Evolutionary conservation across 495 filamentous ascomycete genomes (phyloP).

Genomic region (Ramalina peruviana): DNA sequence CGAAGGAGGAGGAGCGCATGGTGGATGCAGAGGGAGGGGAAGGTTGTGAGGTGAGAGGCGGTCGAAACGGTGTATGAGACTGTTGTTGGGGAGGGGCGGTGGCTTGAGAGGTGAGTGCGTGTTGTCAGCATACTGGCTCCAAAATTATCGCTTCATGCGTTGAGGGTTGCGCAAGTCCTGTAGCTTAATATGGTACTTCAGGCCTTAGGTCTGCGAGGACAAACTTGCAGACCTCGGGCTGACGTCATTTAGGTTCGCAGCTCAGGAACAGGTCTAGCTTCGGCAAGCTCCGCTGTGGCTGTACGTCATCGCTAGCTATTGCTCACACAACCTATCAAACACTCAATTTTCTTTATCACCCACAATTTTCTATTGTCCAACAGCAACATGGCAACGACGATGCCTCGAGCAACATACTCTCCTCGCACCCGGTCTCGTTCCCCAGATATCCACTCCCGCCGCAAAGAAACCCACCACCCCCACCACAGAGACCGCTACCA

Average conservation of each 20-base stretch:
- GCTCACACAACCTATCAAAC: background rate
- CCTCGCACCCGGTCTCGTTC: conserved; percentile 4
- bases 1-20: conserved; percentile 36
- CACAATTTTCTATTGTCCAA: too few relatives aligned
- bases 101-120: conserved; percentile 42
- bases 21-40: conserved; percentile 41
- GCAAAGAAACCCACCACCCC: conserved; percentile 2
- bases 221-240: too few relatives aligned
- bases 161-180: too few relatives aligned
- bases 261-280: conserved; percentile 14
- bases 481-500: background rate
- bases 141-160: too few relatives aligned
- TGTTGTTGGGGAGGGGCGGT: conserved; percentile 74
- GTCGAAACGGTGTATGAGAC: conserved; percentile 76
- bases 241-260: background rate
- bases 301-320: background rate
- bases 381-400: too few relatives aligned
- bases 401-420: background rate
- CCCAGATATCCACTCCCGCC: conserved; percentile 5
- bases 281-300: background rate
- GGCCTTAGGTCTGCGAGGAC: too few relatives aligned
- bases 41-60: conserved; percentile 38
- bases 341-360: background rate
- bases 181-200: background rate
- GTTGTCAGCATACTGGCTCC: conserved; percentile 33